Conservation (phyloP, 352 stramenopile genomes). For the Pythium graminicola region DNA sequence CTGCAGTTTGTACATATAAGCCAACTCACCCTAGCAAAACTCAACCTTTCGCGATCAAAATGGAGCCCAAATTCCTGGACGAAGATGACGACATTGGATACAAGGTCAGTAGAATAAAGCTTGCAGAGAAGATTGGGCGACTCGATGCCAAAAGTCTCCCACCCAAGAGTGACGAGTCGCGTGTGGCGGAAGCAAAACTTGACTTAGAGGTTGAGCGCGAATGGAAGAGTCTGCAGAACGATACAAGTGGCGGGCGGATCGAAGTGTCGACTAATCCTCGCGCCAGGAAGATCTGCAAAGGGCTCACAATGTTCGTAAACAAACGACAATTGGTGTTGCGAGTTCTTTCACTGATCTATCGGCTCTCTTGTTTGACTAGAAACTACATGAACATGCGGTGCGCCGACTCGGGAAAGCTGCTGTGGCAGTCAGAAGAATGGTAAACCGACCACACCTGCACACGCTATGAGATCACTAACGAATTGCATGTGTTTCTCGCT, state of each 20-base stretch:
- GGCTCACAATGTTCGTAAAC: constrained; percentile 56
- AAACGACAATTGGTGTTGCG: too few species aligned
- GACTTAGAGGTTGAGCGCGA: constrained; percentile 79
- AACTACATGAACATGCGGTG: constrained; percentile 89
- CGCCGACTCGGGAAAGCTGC: constrained; percentile 62
- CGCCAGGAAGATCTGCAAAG: constrained; percentile 61
- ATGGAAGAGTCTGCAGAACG: constrained; percentile 73
- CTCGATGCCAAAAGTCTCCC: constrained; percentile 41
- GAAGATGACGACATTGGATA: constrained; percentile 51
- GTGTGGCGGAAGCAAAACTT: constrained; percentile 59
- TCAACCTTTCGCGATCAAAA: constrained; percentile 6
- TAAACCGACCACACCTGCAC: constrained; percentile 1
- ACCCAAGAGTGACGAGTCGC: constrained; percentile 42
- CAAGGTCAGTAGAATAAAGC: constrained; percentile 66
- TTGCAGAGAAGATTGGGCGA: constrained; percentile 42
- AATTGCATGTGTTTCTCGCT: background rate
- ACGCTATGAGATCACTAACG: background rate
- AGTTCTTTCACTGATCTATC: background rate
- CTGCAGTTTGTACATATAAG: too few species aligned
- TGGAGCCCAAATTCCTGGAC: constrained; percentile 60
- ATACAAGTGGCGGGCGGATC: constrained; percentile 48
- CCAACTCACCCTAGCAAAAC: background rate
- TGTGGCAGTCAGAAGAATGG: constrained; percentile 85
- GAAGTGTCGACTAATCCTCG: constrained; percentile 62
- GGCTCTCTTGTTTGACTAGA: constrained; percentile 21